These are phyloP conservation scores for Raddia distichophylla DNA, from an alignment of 176 grass and related monocot genomes.

Conservation along the genomic window DNA sequence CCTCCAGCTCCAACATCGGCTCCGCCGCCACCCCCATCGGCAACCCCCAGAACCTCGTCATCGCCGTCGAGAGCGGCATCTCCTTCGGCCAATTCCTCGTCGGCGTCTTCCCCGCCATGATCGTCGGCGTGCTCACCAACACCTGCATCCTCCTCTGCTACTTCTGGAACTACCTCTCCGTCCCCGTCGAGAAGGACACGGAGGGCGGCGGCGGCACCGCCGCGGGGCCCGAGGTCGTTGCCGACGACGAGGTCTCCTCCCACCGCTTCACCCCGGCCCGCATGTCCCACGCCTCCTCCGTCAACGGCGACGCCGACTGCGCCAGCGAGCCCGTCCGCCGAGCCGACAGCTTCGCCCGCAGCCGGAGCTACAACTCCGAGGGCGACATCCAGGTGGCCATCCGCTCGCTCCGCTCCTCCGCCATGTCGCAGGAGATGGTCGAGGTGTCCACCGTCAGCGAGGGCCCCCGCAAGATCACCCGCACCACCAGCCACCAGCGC, in stretches of 20 bases:
- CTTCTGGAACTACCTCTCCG: conserved; percentile 78
- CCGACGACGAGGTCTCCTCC: conserved; percentile 72
- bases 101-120: conserved; percentile 81
- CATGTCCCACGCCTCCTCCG: conserved; percentile 71
- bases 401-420: conserved; percentile 38
- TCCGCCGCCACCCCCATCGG: conserved; percentile 87
- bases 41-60: conserved; percentile 97
- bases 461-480: conserved; percentile 50
- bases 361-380: conserved; percentile 71
- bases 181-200: conserved; percentile 56
- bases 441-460: conserved; percentile 58
- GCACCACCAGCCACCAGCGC: conserved; percentile 56
- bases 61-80: conserved; percentile 82
- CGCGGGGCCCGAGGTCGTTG: conserved; percentile 44
- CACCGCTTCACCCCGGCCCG: conserved; percentile 86
- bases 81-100: conserved; percentile 73
- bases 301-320: conserved; percentile 46
- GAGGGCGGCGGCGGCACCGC: conserved; percentile 12
- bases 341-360: conserved; percentile 51
- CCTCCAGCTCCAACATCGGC: conserved; percentile 92
- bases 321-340: conserved; percentile 42
- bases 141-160: conserved; percentile 65
- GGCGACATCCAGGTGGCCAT: conserved; percentile 71
- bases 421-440: conserved; percentile 58
- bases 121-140: conserved; percentile 72